phyloP scores from a whole-genome alignment of 139 green algal species.

The Auxenochlorella pyrenoidosa region DNA sequence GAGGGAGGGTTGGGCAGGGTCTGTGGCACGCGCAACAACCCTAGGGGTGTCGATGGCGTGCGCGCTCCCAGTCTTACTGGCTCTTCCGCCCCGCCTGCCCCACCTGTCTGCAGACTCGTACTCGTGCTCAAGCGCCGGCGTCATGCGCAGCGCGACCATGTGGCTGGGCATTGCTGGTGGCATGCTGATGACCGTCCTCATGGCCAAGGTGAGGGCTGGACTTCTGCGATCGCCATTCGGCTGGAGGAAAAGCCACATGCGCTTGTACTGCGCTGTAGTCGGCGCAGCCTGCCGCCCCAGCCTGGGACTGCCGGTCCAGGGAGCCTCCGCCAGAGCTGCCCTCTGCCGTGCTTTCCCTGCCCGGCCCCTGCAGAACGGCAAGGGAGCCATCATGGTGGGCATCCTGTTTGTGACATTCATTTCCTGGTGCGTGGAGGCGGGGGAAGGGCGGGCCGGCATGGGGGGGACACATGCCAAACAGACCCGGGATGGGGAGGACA shows the following conservation, averaged over 20 bases:
- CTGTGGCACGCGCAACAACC: no score
- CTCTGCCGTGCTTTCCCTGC: not conserved
- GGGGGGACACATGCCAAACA: no score
- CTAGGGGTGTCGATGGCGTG: no score
- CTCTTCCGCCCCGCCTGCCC: not conserved
- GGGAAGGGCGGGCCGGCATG: not conserved
- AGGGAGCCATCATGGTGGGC: constrained; percentile 75
- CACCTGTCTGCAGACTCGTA: not conserved
- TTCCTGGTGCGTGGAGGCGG: constrained; percentile 55
- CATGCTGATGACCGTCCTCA: constrained; percentile 70
- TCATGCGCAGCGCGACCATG: constrained; percentile 69
- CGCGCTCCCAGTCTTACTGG: no score
- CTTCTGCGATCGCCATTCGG: not conserved
- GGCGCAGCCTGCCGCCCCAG: no score
- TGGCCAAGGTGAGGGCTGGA: constrained; percentile 48
- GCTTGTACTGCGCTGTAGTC: no score
- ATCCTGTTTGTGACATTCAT: constrained; percentile 87
- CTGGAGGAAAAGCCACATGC: not conserved
- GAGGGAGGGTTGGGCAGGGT: no score
- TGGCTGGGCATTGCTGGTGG: constrained; percentile 82
- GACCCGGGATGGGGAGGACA: no score
- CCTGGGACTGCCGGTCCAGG: no score
- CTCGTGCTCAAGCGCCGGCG: constrained; percentile 26
- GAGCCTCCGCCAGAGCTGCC: no score
- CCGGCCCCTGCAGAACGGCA: constrained; percentile 53